Evolutionary conservation across 768 basidiomycete species (phyloP), one percentile per base, ranked within the genome.

Genomic region (Russula abietina): DNA sequence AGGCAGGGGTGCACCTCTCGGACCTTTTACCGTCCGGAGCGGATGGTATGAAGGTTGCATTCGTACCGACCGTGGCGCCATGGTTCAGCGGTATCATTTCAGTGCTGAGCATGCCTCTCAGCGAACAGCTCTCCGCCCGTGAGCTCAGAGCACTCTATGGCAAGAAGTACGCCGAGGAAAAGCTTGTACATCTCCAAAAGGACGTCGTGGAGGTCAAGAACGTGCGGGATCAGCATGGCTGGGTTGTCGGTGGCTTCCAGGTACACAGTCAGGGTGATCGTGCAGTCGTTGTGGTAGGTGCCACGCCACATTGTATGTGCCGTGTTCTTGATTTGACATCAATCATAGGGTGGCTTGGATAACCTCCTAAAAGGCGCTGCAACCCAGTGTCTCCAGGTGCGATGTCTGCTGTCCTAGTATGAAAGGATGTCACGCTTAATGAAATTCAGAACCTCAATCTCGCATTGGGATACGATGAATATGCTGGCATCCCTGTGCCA

Each of bases 61-160:
- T 99, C 75, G 76, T 93, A 54, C 97, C 97, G 12, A 78, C 79
- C 57, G 93, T 98, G 38, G 86, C 87, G 1, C 87, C 93, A 10
- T 99, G 94, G 92, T 99, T 98, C 76, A 92, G 91, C 65, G 97
- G 97, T 10, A 99, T 99, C 74, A 78, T 97, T 64, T 89, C 91
- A 59, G 89, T 92, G 45, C 78, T 88, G 49, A 91, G 88, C 36
- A 86, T 93, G 68, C 94, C 95, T 11, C 79, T 99, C 26, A 81
- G 76, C 48, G 77, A 81, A 67, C 77, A 76, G 56, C 74, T 95
- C 63, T 76, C 83, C 16, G 96, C 94, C 61, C 76, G 75, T 55
- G 90, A 95, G 48, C 80, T 98, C 24, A 76, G 78, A 46, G 77
- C 76, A 65, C 74, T 94, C 65, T 99, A 91, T 70, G 84, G 88